Base-by-base conservation (phyloP, 495 filamentous ascomycete genomes). In the Penicillium alfredii region DNA sequence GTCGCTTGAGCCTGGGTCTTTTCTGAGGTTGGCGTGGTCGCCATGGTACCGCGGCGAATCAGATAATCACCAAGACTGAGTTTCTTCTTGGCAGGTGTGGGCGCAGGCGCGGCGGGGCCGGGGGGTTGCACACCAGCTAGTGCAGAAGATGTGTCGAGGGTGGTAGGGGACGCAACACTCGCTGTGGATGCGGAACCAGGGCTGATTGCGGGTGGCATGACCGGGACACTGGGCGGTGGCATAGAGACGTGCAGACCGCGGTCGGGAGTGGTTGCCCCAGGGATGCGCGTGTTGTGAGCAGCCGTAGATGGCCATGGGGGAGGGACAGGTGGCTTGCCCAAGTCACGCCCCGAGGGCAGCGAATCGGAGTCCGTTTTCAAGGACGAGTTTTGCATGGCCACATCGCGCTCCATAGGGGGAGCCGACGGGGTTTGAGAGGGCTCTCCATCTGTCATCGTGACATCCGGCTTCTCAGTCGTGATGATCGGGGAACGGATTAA, bases 11-110 rank as follows among this genome's bases (percentile, higher is more conserved):
- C 40, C 20, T 55, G 66, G 10, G 56, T 34, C 36, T 66, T 71
- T 21, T 71, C 66, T 3, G 60, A 51, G 1, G 58, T 63, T 8
- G 67, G 65, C 6, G 45, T 48, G 6, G 62, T 65, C n/a, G 57
- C 33, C 43, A 67, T 43, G 4, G 64, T 66, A 5, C 62, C 72
- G 33, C 60, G 60, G 39, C 70, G 62, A 33, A 63, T 78, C 14
- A 76, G 64, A 47, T 82, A 84, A 44, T 82, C 80, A 37, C 78
- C 78, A n/a, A 84, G 55, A 48, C 77, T 82, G 40, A 82, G 60
- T 44, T 78, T 77, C 54, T 82, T 84, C 63, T 77, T 76, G 20
- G 68, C 64, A 0, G 78, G 76, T 35, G 74, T 80, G 12, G 78
- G 68, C 15, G 67, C 68, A 1, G 72, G 68, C 1, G 68, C 51